Conservation (phyloP, 768 basidiomycete species). For the Boletus tomentosulus region DNA sequence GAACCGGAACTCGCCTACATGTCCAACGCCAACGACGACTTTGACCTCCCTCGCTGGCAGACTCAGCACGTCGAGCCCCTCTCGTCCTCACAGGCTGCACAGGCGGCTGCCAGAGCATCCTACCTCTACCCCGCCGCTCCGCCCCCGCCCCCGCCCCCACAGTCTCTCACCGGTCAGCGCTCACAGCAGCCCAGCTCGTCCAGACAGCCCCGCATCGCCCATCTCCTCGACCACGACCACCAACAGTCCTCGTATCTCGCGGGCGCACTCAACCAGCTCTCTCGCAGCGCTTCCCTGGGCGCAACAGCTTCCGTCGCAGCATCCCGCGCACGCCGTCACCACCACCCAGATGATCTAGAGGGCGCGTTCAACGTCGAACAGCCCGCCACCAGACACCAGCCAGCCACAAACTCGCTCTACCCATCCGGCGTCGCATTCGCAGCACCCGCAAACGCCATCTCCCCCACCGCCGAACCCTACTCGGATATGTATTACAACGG, state of each 20-base stretch:
- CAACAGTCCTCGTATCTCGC: conserved; percentile 46
- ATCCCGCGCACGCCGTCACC: conserved; percentile 57
- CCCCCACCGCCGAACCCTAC: conserved; percentile 42
- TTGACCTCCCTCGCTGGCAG: conserved; percentile 63
- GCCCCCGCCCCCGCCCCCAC: conserved; percentile 49
- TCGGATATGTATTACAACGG: conserved; percentile 63
- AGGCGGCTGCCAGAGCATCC: conserved; percentile 43
- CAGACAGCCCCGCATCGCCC: conserved; percentile 60
- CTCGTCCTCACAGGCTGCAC: conserved; percentile 59
- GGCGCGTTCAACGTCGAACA: conserved; percentile 42
- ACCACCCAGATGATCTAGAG: conserved; percentile 67
- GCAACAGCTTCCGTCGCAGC: conserved; percentile 39
- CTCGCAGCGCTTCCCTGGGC: conserved; percentile 66
- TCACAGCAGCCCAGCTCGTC: conserved; percentile 41
- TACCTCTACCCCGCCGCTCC: conserved; percentile 45
- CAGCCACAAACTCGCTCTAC: conserved; percentile 45
- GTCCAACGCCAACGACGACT: conserved; percentile 75
- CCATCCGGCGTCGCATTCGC: conserved; percentile 50
- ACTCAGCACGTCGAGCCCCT: conserved; percentile 44
- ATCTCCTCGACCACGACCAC: conserved; percentile 64
- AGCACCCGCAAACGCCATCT: conserved; percentile 33
- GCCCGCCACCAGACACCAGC: conserved; percentile 31
- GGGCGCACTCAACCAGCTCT: conserved; percentile 48
- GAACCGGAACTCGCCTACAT: conserved; percentile 75
- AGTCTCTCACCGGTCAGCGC: conserved; percentile 40